Base-by-base conservation (phyloP, 2,329 filamentous ascomycete genomes). In the Penicillium digitatum region DNA sequence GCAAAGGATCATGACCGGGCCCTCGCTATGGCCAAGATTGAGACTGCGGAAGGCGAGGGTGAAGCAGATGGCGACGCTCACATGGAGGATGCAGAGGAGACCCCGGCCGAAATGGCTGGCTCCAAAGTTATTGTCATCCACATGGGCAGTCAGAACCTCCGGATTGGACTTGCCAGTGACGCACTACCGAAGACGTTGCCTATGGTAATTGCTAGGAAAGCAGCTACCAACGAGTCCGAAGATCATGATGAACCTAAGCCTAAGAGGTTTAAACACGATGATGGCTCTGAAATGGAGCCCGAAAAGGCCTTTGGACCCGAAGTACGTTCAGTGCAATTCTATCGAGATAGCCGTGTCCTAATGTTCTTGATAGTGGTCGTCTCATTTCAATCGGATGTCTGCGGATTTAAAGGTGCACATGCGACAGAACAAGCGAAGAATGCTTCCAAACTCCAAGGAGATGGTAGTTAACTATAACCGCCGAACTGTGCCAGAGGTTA, bases 381-480 rank as follows among this genome's bases (percentile, higher is more conserved):
- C 79, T 44, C 80, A 83, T 68, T 97, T 92, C 74, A 84, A 84
- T 54, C 87, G 87, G 68, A 88, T 94, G 87, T 89, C 85, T 57
- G 85, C 86, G 51, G 92, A 96, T 42, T 83, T 99, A 58, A 96
- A 95, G 75, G 78, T 87, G 2, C 88, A 90, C 48, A 95, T 97
- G 89, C 87, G 93, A 58, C 84, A 86, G 63, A 96, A 96, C 76
- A 97, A 97, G 80, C 87, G 90, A 69, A 89, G 95, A 71, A 92
- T 96, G 16, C 77, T 97, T 47, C 94, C 94, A n/a, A 97, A 97
- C 70, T 96, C 92, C 0, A 95, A 96, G 72, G 94, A 99, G 69
- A 80, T 96, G 55, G 93, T 96, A 1, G 85, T 92, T 61, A 97
- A 96, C 69, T 97, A 89, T 80, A 99, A 99, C 73, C 85, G 89